Evolutionary conservation across 2,329 filamentous ascomycete species (phyloP).

Genomic region (Orbilia quercus): DNA sequence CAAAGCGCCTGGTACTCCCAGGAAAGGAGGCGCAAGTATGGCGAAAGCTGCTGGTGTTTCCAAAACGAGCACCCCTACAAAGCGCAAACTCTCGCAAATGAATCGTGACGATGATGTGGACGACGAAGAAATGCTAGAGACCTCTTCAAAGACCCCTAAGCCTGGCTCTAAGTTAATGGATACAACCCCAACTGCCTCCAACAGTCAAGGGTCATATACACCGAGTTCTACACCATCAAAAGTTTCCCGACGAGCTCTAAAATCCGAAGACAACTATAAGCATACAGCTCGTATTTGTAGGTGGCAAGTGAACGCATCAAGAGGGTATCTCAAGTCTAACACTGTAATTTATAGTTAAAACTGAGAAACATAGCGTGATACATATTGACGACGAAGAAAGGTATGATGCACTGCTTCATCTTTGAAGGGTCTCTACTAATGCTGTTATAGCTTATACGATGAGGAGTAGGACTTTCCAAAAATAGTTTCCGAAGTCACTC

Average conservation of each 20-base stretch:
- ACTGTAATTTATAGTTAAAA: slow-evolving; percentile 31
- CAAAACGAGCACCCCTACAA: slow-evolving; percentile 21
- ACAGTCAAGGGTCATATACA: neutral
- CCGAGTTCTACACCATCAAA: slow-evolving; percentile 4
- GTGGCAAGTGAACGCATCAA: neutral
- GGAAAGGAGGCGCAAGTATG: slow-evolving; percentile 17
- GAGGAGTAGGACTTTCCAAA: slow-evolving; percentile 29
- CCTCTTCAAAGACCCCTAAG: slow-evolving; percentile 39
- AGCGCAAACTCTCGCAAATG: slow-evolving; percentile 33
- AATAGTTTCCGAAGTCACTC: neutral
- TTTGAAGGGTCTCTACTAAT: neutral
- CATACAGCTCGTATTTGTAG: slow-evolving; percentile 30
- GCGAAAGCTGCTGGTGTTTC: slow-evolving; percentile 27
- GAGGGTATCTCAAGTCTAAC: neutral
- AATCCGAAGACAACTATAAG: slow-evolving; percentile 6
- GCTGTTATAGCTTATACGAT: slow-evolving; percentile 31
- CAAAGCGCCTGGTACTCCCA: slow-evolving; percentile 24
- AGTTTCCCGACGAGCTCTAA: slow-evolving; percentile 8
- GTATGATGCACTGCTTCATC: neutral
- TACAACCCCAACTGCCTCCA: neutral
- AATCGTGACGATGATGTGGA: slow-evolving; percentile 25
- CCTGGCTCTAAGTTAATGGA: neutral
- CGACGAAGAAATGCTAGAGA: slow-evolving; percentile 43
- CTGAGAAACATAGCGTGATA: slow-evolving; percentile 54
- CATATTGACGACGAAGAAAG: slow-evolving; percentile 56